These are phyloP conservation scores for Nothopassalora personata DNA, from an alignment of 2,329 filamentous ascomycete species.

Conservation along the genomic window DNA sequence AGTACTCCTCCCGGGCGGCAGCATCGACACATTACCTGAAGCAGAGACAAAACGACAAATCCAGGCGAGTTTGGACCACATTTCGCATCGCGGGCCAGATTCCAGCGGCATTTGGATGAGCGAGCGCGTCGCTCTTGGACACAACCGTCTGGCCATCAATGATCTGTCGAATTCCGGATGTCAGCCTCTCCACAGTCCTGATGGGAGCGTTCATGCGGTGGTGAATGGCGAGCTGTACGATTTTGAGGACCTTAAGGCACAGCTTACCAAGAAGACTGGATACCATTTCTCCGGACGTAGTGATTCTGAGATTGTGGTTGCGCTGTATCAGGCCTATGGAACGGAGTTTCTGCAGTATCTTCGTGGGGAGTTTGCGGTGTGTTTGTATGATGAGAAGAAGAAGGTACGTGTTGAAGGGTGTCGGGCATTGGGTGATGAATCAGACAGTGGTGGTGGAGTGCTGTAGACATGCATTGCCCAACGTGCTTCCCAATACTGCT, in stretches of 20 bases:
- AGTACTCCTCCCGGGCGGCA: neutral
- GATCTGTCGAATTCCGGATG: slow-evolving; percentile 45
- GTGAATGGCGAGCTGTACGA: slow-evolving; percentile 59
- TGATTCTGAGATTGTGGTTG: slow-evolving; percentile 51
- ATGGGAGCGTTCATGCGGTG: slow-evolving; percentile 46
- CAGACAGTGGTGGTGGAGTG: too few species aligned
- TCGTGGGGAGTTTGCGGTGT: slow-evolving; percentile 52
- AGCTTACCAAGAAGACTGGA: slow-evolving; percentile 30
- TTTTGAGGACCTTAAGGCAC: slow-evolving; percentile 41
- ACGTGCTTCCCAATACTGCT: too few species aligned
- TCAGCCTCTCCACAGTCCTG: slow-evolving; percentile 39
- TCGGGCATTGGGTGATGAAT: too few species aligned
- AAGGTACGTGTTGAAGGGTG: slow-evolving; percentile 11
- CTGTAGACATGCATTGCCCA: too few species aligned
- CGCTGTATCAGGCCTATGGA: slow-evolving; percentile 49
- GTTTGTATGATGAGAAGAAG: slow-evolving; percentile 45
- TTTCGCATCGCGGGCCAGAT: slow-evolving; percentile 38
- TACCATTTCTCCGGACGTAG: slow-evolving; percentile 45
- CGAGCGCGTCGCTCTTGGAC: slow-evolving; percentile 43
- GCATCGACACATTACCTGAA: neutral
- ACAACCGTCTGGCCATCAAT: slow-evolving; percentile 51
- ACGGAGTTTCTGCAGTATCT: slow-evolving; percentile 43
- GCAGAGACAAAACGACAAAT: neutral
- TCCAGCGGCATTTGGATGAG: slow-evolving; percentile 44
- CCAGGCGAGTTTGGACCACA: slow-evolving; percentile 2